Conservation (phyloP, 2,329 filamentous ascomycete genomes). For the Blastomyces parvus region DNA sequence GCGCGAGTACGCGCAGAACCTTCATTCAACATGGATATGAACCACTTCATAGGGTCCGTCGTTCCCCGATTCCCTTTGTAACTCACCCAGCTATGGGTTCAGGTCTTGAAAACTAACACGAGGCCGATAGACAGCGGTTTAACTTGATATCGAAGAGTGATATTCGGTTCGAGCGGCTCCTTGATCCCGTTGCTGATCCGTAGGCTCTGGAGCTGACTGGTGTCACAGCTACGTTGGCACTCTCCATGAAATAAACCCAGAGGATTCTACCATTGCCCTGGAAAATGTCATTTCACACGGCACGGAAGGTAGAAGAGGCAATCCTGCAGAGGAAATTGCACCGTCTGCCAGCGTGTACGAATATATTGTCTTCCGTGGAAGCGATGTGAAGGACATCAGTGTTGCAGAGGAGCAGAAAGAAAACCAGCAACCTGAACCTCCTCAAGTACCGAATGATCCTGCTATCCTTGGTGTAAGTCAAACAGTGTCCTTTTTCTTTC, state of each 20-base stretch:
- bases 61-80: conserved; percentile 16
- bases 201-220: conserved; percentile 27
- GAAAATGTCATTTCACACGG: conserved; percentile 93
- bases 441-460: conserved; percentile 81
- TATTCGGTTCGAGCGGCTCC: conserved; percentile 58
- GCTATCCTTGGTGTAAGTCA: conserved; percentile 91
- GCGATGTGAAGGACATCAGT: conserved; percentile 94
- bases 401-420: conserved; percentile 73
- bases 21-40: conserved; percentile 38
- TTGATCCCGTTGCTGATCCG: conserved; percentile 10
- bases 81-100: conserved; percentile 23
- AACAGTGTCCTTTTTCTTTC: conserved; percentile 8
- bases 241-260: conserved; percentile 95
- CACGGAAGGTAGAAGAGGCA: conserved; percentile 77
- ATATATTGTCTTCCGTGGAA: conserved; percentile 96
- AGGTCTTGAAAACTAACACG: conserved; percentile 24
- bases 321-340: conserved; percentile 70
- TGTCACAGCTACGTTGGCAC: conserved; percentile 76
- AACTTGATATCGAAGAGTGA: conserved; percentile 96
- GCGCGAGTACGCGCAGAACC: conserved; percentile 27
- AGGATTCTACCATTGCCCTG: conserved; percentile 90
- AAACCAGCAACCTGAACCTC: conserved; percentile 63
- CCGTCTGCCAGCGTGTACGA: conserved; percentile 87
- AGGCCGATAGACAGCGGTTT: conserved; percentile 65
- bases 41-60: conserved; percentile 42